Conservation (phyloP, 176 grass and related monocot species). For the Oryza meyeriana region DNA sequence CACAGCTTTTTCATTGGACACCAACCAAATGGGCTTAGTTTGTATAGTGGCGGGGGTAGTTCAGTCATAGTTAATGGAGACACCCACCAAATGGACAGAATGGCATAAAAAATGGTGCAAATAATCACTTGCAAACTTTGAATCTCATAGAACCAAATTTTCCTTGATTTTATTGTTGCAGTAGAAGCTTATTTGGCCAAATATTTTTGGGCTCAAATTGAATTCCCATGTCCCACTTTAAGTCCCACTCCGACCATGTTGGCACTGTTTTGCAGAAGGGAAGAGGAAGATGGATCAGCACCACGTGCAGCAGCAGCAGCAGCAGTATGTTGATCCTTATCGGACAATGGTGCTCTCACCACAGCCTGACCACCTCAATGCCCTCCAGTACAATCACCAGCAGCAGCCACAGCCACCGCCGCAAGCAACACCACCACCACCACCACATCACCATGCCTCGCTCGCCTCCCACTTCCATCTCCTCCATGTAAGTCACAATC, state of each 20-base stretch:
- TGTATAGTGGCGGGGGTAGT: no score
- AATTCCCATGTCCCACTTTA: no score
- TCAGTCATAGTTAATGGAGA: no score
- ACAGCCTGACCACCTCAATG: conserved; percentile 38
- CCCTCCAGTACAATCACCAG: conserved; percentile 37
- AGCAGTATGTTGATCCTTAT: conserved; percentile 40
- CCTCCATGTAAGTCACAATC: conserved; percentile 39
- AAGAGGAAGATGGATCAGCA: conserved; percentile 40
- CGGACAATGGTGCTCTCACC: conserved; percentile 37
- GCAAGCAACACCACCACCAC: conserved; percentile 11
- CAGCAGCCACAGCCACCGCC: conserved; percentile 11
- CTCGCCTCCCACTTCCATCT: conserved; percentile 64
- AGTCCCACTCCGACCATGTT: neutral
- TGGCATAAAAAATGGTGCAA: no score
- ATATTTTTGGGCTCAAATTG: no score
- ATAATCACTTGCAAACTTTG: no score
- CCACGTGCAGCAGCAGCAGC: conserved; percentile 34
- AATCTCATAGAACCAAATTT: no score
- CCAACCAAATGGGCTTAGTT: no score
- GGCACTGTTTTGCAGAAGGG: neutral
- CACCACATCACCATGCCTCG: conserved; percentile 43
- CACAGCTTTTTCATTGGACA: no score
- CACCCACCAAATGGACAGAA: no score
- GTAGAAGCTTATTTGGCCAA: no score
- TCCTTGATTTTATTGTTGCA: no score